phyloP scores from a whole-genome alignment of 2,329 filamentous ascomycete genomes.

The Pseudogymnoascus destructans region DNA sequence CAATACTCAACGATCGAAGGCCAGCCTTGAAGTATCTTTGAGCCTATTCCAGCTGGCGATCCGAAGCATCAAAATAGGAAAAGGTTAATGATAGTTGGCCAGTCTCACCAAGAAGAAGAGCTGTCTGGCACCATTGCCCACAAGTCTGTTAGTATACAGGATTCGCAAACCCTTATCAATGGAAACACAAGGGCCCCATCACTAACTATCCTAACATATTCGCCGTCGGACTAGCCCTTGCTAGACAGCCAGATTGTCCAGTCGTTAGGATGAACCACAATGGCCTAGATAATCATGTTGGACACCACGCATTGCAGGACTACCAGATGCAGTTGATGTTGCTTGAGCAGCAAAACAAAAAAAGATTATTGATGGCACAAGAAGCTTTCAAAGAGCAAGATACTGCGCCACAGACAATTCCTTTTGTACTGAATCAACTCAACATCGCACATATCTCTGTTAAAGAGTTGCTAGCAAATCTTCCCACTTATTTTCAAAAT shows the following conservation, averaged over 20 bases:
- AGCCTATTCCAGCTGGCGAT: not conserved
- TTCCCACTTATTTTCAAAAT: not conserved
- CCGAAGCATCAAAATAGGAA: not conserved
- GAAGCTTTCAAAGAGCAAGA: constrained; percentile 34
- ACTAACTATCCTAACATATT: not conserved
- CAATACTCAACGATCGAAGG: not conserved
- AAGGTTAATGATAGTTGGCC: not conserved
- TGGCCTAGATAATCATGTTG: not conserved
- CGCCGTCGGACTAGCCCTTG: not conserved
- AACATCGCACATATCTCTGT: not conserved
- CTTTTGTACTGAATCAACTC: not conserved
- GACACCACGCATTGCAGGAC: constrained; percentile 65
- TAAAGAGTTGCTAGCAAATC: not conserved
- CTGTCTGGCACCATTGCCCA: not conserved
- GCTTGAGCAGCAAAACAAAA: constrained; percentile 79
- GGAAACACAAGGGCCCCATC: not conserved
- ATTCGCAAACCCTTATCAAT: not conserved
- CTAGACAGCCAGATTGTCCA: not conserved
- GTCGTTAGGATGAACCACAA: not conserved
- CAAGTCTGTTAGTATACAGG: not conserved
- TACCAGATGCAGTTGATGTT: constrained; percentile 87
- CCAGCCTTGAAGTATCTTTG: not conserved
- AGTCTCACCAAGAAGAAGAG: not conserved
- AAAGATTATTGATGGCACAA: constrained; percentile 69
- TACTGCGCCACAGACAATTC: not conserved